Evolutionary conservation across 2,329 filamentous ascomycete species (phyloP), one percentile per base, ranked within the genome.

Genomic region (Verticillium alfalfae): DNA sequence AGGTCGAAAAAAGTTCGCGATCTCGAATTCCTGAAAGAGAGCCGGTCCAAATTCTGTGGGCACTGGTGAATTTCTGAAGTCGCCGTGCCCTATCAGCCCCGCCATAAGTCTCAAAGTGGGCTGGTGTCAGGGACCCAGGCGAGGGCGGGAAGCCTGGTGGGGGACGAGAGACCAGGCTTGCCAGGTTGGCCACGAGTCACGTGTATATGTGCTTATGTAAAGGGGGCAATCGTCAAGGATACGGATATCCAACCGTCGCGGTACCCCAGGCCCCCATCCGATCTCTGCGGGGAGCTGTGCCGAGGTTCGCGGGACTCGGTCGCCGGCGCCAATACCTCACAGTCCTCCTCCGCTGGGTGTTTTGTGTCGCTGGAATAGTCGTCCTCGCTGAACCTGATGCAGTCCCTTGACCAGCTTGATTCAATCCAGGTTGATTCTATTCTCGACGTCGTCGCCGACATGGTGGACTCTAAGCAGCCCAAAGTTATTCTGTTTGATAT

Each of bases 401-500:
- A 64, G 39, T 63, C 62, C 1, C 34, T 64, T 18, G 59, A 61
- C 26, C 60, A 63, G 18, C 57, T 59, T 3, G 63, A 64, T 15
- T 57, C 34, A 8, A 69, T 49, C 65, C 66, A 59, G 58, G 66
- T 72, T 26, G 70, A 73, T 22, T 68, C 69, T 57, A 68, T 75
- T 22, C 63, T 75, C 12, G 68, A 70, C 61, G 69, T 66, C 34
- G 68, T 76, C 57, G 69, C 70, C 62, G 63, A 70, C 41, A 83
- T 84, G 81, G 65, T 77, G 9, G 66, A 70, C 55, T 71, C 71
- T 49, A 79, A 76, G 62, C 80, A 80, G 62, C 90, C 91, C 36
- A 90, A 90, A 68, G 91, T 91, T 61, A 79, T 96, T 37, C 81
- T 99, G 26, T 98, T 98, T 74, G 95, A 99, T 76, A 95, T 99